Base-by-base conservation (phyloP, 805 yeast species). In the Myxozyma neotropica region DNA sequence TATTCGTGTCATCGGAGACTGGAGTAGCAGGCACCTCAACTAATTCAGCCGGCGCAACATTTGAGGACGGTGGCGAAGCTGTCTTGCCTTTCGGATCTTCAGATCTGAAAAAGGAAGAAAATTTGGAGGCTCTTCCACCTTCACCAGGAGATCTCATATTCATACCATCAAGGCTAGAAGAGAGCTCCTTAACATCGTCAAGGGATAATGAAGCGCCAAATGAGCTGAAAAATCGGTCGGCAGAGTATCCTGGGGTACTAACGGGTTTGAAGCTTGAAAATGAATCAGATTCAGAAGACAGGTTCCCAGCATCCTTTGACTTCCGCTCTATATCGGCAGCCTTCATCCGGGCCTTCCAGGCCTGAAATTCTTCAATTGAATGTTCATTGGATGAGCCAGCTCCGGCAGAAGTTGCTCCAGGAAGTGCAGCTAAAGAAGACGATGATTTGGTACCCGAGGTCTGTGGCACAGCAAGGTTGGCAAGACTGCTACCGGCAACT, bases 261-360 rank as follows among this genome's bases (percentile, higher is more conserved):
- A 39, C 49, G 7, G 29, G 31, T 24, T 27, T 42, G 21, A 53
- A 10, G n/a, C 31, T 38, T n/a, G 23, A 13, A 24, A 45, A 24
- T 0, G 51, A 19, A n/a, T 43, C 51, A 1, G 24, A 17, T 17
- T 52, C 55, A 13, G 23, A 8, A 31, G 24, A 21, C 19, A n/a
- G 23, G 4, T n/a, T 27, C 8, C 40, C 51, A 10, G 15, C 12
- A 15, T 45, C 52, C 33, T 53, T 53, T 10, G 57, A 53, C 38
- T 58, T 58, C 21, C 61, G 33, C 26, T 55, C 63, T 31, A 42
- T 38, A 36, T 61, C 63, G 10, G 63, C 63, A 6, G 69, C 69
- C 36, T 62, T 65, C 72, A 67, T 70, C 40, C 59, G 60, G 1
- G 69, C 71, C 47, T 68, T 71, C 74, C 74, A 71, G 21, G 68